Evolutionary conservation across 1,139 yeast species (phyloP).

Genomic region (Geotrichum restrictum): DNA sequence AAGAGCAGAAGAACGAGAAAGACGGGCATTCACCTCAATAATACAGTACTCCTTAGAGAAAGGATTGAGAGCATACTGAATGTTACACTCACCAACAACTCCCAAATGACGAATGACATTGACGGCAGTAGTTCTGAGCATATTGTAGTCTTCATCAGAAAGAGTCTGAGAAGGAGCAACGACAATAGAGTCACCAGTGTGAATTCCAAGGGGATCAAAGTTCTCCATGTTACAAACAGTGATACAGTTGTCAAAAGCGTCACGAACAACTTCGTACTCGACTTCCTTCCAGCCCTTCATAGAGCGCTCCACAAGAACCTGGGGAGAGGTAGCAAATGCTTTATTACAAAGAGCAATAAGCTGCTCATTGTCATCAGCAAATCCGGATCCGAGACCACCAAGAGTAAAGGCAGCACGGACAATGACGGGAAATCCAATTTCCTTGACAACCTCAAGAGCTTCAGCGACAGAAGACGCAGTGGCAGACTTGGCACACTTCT

Average conservation of each 20-base stretch:
- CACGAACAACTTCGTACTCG: conserved; percentile 98
- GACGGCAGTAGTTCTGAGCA: conserved; percentile 96
- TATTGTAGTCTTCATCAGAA: conserved; percentile 94
- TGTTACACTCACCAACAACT: conserved; percentile 98
- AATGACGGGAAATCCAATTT: conserved; percentile 91
- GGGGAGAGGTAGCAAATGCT: conserved; percentile 95
- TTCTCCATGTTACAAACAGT: conserved; percentile 99
- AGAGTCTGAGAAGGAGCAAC: conserved; percentile 98
- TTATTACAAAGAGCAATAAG: conserved; percentile 78
- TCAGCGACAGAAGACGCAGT: conserved; percentile 78
- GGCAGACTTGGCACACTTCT: conserved; percentile 89
- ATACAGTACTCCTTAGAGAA: conserved; percentile 87
- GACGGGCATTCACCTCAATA: conserved; percentile 95
- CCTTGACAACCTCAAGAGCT: conserved; percentile 78
- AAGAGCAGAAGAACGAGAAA: conserved; percentile 94
- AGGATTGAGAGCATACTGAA: conserved; percentile 94
- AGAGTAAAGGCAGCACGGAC: conserved; percentile 96
- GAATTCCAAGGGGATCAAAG: conserved; percentile 96
- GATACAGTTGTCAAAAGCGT: conserved; percentile 92
- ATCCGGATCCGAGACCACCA: conserved; percentile 98
- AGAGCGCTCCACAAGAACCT: conserved; percentile 92
- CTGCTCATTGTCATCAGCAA: conserved; percentile 86
- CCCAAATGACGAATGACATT: conserved; percentile 96
- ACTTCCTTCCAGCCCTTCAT: conserved; percentile 99
- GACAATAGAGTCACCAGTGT: conserved; percentile 97